Evolutionary conservation across 164 flowering plant species (phyloP).

Genomic region (Protea cynaroides): DNA sequence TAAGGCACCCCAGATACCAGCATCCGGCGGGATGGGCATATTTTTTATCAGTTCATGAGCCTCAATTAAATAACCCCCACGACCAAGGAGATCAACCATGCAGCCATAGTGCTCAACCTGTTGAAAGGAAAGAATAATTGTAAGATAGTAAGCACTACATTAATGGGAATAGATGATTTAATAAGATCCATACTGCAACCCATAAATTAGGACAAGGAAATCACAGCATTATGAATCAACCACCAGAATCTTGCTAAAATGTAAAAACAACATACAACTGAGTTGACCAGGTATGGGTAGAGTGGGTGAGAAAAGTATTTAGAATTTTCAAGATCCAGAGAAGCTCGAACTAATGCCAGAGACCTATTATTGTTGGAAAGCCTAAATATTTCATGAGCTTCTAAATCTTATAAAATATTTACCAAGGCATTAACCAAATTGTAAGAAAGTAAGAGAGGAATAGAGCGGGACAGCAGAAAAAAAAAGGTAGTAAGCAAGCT

Average conservation of each 20-base stretch:
- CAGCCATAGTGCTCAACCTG: slow-evolving; percentile 33
- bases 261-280: neutral
- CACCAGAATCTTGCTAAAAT: neutral
- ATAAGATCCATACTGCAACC: no score
- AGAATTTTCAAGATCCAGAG: no score
- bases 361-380: neutral
- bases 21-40: slow-evolving; percentile 23
- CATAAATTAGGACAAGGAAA: neutral
- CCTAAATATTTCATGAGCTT: neutral
- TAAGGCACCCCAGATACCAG: slow-evolving; percentile 27
- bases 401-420: no score
- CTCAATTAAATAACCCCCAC: slow-evolving; percentile 20
- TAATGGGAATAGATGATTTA: neutral
- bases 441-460: neutral
- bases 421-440: neutral
- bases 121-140: neutral
- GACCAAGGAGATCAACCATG: slow-evolving; percentile 30
- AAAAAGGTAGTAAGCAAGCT: no score
- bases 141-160: neutral
- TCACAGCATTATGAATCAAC: neutral
- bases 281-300: neutral
- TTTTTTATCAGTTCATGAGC: slow-evolving; percentile 21
- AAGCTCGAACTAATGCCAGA: neutral
- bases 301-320: no score
- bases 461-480: no score